Evolutionary conservation across 2,329 filamentous ascomycete species (phyloP).

Genomic region (Claviceps quebecensis): DNA sequence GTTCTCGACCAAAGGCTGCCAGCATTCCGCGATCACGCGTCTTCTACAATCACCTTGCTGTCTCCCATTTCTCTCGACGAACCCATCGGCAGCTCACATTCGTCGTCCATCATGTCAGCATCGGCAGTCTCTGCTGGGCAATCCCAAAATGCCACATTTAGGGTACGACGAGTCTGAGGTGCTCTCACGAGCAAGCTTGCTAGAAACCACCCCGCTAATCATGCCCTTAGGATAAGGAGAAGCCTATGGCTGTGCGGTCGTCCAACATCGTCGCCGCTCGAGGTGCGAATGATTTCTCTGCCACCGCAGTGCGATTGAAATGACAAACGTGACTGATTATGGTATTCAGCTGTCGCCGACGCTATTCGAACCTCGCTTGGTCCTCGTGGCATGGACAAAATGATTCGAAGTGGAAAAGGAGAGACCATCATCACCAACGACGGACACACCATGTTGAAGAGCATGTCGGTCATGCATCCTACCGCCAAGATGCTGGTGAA

Average conservation of each 20-base stretch:
- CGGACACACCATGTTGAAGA: constrained; percentile 96
- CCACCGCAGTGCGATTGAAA: neutral
- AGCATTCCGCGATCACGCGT: constrained; percentile 10
- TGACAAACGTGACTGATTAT: constrained; percentile 1
- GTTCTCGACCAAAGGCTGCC: constrained; percentile 18
- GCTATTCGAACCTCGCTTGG: constrained; percentile 93
- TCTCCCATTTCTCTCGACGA: constrained; percentile 16
- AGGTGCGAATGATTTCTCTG: constrained; percentile 40
- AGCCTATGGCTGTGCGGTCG: constrained; percentile 91
- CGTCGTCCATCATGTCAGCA: constrained; percentile 31
- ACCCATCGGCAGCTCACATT: constrained; percentile 18
- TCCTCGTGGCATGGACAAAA: constrained; percentile 97
- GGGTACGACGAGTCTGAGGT: constrained; percentile 28
- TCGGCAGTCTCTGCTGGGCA: constrained; percentile 22
- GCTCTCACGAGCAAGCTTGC: constrained; percentile 12
- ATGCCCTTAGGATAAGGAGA: constrained; percentile 65
- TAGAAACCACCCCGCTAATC: constrained; percentile 23
- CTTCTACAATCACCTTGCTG: constrained; percentile 17
- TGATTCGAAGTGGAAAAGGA: constrained; percentile 94
- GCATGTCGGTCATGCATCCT: constrained; percentile 99
- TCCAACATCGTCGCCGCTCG: constrained; percentile 94
- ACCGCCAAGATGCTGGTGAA: constrained; percentile 99
- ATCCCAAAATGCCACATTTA: constrained; percentile 41
- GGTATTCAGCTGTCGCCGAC: constrained; percentile 69
- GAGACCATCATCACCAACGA: constrained; percentile 99